Evolutionary conservation across 345 rosid genomes (phyloP), one percentile per base, ranked within the genome.

Genomic region (Excoecaria cochinchinensis): DNA sequence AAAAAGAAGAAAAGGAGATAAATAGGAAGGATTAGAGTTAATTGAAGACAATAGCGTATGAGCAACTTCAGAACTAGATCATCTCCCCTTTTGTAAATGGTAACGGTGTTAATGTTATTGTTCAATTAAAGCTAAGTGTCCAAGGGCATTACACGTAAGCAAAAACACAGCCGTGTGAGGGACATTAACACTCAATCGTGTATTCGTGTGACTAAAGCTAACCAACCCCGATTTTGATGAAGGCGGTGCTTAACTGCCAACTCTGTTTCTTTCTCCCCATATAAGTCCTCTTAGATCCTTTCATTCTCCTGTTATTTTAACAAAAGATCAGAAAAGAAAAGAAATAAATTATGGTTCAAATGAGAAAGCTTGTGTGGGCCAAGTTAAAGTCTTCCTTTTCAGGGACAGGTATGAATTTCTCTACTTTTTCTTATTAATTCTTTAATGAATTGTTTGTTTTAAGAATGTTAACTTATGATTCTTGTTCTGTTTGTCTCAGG

Each of bases 151-250:
- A 77, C 90, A 83, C 90, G 90, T 84, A 22, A 77, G 60, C 79
- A 59, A 25, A 62, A 73, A 53, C 82, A 0, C 31, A 76, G 57
- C 9, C 95, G 91, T 86, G 93, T 63, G 55, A 57, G 69, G 53
- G 79, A 80, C 40, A 80, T 57, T 66, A 25, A 64, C 84, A 80
- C 81, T 76, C 72, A 82, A 77, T 82, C 91, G 85, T 85, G 87
- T 72, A 82, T 75, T 82, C 91, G 85, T 85, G 87, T 72, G 61
- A 72, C 70, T 12, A 22, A 87, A 85, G 91, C 70, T 77, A 84
- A 46, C 14, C 39, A 50, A 24, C 16, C 77, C 11, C 59, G 15
- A 42, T 65, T 44, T 25, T 58, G 9, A 38, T 17, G 44, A 7
- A 6, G 83, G 83, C 77, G 77, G 81, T 72, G 77, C 59, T 11